Evolutionary conservation across 2,329 filamentous ascomycete species (phyloP).

Genomic region (Stemphylium vesicarium): DNA sequence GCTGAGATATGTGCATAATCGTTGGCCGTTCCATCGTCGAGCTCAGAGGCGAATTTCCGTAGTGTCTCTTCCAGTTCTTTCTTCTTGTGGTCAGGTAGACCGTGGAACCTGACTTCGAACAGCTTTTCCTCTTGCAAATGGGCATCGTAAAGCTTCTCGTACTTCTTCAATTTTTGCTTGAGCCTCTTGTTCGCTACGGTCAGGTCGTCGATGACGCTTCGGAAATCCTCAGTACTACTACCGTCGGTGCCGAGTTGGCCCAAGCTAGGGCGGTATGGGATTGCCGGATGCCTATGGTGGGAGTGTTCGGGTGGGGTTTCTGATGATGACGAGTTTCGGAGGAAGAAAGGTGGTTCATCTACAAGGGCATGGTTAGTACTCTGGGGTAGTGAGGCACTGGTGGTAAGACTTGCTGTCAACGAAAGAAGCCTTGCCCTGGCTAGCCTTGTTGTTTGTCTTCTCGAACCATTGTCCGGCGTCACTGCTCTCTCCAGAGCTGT

Average conservation of each 20-base stretch:
- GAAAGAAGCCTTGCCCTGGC: conserved; percentile 46
- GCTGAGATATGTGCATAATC: conserved; percentile 35
- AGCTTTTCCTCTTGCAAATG: conserved; percentile 76
- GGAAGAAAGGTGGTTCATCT: conserved; percentile 55
- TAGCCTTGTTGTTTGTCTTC: conserved; percentile 57
- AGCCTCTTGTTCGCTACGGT: conserved; percentile 83
- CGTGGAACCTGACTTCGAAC: conserved; percentile 82
- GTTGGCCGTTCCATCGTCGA: conserved; percentile 55
- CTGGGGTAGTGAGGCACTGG: not conserved
- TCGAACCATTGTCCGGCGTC: conserved; percentile 61
- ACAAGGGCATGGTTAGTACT: conserved; percentile 6
- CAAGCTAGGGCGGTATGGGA: conserved; percentile 45
- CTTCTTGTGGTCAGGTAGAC: conserved; percentile 73
- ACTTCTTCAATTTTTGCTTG: conserved; percentile 73
- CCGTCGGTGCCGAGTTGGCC: conserved; percentile 52
- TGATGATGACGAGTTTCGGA: conserved; percentile 54
- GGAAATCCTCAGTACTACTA: conserved; percentile 75
- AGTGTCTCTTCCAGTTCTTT: conserved; percentile 76
- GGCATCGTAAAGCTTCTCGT: conserved; percentile 70
- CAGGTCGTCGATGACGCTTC: conserved; percentile 85
- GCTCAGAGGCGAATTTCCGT: conserved; percentile 70
- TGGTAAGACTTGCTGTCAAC: conserved; percentile 48
- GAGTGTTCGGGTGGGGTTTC: conserved; percentile 50
- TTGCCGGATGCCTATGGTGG: conserved; percentile 23
- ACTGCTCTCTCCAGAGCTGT: conserved; percentile 59